Conservation (phyloP, 176 grass and related monocot species). For the Raddia guianensis region DNA sequence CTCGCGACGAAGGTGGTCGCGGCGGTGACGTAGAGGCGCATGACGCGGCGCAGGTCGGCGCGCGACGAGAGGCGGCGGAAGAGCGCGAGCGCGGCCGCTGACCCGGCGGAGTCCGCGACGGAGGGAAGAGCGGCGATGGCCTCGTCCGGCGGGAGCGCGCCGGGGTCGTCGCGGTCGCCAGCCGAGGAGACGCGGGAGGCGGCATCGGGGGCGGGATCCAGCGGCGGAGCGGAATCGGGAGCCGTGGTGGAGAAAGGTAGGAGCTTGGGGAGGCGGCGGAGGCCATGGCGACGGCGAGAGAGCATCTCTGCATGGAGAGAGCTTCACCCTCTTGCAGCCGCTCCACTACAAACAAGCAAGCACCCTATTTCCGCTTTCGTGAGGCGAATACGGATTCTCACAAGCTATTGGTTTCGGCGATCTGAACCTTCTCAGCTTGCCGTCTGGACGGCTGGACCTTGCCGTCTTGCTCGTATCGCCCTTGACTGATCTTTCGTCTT, state of each 20-base stretch:
- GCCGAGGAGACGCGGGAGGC: background rate
- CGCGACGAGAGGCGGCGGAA: constrained; percentile 55
- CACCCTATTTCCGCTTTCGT: background rate
- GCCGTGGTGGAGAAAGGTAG: constrained; percentile 35
- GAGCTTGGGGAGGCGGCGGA: constrained; percentile 2
- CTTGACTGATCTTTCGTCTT: too few relatives aligned
- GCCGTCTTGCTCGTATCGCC: too few relatives aligned
- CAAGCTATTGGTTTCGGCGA: too few relatives aligned
- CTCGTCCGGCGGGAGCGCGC: constrained; percentile 50
- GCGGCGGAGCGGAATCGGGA: background rate
- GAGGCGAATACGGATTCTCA: too few relatives aligned
- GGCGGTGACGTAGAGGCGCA: constrained; percentile 79
- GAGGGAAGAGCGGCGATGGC: constrained; percentile 49
- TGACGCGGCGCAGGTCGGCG: constrained; percentile 57
- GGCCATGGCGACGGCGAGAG: background rate
- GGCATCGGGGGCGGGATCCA: background rate
- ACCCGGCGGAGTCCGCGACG: constrained; percentile 59
- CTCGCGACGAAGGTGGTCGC: constrained; percentile 62
- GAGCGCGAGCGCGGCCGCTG: constrained; percentile 66
- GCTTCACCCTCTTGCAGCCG: background rate
- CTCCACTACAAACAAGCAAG: too few relatives aligned
- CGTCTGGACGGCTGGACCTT: too few relatives aligned
- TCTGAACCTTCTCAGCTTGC: too few relatives aligned
- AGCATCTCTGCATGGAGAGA: background rate
- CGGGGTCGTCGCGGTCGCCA: constrained; percentile 19